Percentiles rank a stretch among this genome's conserved stretches.
These are phyloP conservation scores for Drechslerella coelobrocha DNA, from an alignment of 2,329 filamentous ascomycete species.

Conservation along the genomic window DNA sequence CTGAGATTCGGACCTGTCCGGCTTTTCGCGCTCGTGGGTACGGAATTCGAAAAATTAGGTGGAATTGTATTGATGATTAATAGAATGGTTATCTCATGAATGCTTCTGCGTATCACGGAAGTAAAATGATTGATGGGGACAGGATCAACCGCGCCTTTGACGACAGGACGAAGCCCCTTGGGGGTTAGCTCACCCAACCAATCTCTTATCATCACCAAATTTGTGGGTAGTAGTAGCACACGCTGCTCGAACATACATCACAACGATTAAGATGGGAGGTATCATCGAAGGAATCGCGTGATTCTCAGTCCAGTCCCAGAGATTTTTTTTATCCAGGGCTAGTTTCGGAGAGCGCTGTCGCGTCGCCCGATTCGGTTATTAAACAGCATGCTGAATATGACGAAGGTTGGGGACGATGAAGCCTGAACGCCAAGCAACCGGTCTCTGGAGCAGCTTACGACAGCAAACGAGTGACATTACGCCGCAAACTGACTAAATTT, in stretches of 20 bases:
- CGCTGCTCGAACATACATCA: too few relatives aligned
- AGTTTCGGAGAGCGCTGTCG: too few relatives aligned
- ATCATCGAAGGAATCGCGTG: too few relatives aligned
- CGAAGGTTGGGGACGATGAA: neutral
- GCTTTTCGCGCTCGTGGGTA: neutral
- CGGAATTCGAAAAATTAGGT: neutral
- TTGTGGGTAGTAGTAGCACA: too few relatives aligned
- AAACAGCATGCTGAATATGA: too few relatives aligned
- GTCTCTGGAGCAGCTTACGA: conserved; percentile 33
- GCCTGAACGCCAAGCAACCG: conserved; percentile 4
- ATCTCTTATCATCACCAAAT: too few relatives aligned
- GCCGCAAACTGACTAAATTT: conserved; percentile 33
- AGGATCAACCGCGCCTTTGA: conserved; percentile 33
- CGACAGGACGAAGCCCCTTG: too few relatives aligned
- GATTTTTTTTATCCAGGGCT: too few relatives aligned
- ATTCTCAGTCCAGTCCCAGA: too few relatives aligned
- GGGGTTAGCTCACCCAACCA: neutral
- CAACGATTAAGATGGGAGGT: too few relatives aligned
- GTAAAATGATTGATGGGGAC: conserved; percentile 7
- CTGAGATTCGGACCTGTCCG: neutral
- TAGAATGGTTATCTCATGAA: conserved; percentile 13
- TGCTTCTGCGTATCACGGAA: conserved; percentile 32
- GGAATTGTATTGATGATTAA: conserved; percentile 10
- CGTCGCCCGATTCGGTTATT: too few relatives aligned
- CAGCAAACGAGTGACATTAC: conserved; percentile 23